A percentile compares a stretch with the other conserved stretches of the same genome.
Evolutionary conservation across 1,139 yeast genomes (phyloP).

Genomic region (Taiozyma onychis): DNA sequence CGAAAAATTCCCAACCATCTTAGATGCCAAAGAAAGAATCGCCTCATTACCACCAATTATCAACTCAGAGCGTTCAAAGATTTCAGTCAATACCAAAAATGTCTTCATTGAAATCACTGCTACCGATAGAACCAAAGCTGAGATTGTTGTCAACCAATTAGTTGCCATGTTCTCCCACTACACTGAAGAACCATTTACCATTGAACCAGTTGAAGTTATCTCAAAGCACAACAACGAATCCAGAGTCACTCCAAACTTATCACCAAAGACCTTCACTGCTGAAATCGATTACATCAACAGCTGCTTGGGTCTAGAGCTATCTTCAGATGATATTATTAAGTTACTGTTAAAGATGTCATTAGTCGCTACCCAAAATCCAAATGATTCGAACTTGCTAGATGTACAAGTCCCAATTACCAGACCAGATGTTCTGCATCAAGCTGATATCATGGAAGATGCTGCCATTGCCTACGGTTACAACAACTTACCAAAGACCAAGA

Average conservation of each 20-base stretch:
- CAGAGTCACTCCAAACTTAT: slow-evolving; percentile 69
- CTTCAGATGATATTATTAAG: slow-evolving; percentile 60
- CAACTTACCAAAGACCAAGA: slow-evolving; percentile 77
- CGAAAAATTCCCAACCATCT: slow-evolving; percentile 87
- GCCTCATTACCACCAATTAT: slow-evolving; percentile 96
- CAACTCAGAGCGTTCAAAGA: slow-evolving; percentile 88
- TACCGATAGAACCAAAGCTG: slow-evolving; percentile 90
- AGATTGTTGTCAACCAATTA: slow-evolving; percentile 82
- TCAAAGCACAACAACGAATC: slow-evolving; percentile 80
- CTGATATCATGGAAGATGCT: slow-evolving; percentile 98
- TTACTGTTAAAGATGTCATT: slow-evolving; percentile 81
- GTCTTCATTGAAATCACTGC: slow-evolving; percentile 94
- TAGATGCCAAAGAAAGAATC: slow-evolving; percentile 72
- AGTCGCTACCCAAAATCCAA: slow-evolving; percentile 48
- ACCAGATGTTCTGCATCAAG: slow-evolving; percentile 92
- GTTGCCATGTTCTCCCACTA: slow-evolving; percentile 95
- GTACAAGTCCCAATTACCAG: slow-evolving; percentile 89
- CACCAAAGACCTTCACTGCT: slow-evolving; percentile 64
- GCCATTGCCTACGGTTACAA: slow-evolving; percentile 96
- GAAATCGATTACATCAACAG: slow-evolving; percentile 87
- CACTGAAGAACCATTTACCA: slow-evolving; percentile 67
- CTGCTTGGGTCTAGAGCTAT: slow-evolving; percentile 73
- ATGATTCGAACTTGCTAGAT: slow-evolving; percentile 49
- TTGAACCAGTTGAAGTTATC: slow-evolving; percentile 84
- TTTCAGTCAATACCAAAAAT: slow-evolving; percentile 76